These are phyloP conservation scores for Cryptococcus deneoformans DNA, from an alignment of 1,284 basidiomycete species.

Conservation along the genomic window DNA sequence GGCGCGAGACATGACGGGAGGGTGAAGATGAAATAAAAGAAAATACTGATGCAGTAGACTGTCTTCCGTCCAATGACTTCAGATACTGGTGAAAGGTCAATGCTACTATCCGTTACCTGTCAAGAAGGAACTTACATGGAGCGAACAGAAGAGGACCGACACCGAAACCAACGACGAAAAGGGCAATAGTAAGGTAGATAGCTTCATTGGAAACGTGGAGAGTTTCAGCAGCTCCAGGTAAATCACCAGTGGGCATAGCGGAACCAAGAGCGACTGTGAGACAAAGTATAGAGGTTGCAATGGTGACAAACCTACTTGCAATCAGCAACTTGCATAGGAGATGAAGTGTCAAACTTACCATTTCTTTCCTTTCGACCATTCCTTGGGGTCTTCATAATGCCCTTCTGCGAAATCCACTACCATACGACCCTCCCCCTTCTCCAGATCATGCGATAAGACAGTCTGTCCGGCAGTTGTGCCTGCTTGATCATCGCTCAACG, in stretches of 20 bases:
- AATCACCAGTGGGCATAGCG: constrained; percentile 52
- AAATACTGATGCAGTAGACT: constrained; percentile 49
- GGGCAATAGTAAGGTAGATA: constrained; percentile 47
- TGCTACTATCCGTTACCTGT: no score
- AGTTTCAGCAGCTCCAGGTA: constrained; percentile 37
- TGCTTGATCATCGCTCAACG: not conserved
- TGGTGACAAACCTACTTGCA: constrained; percentile 25
- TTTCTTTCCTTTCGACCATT: constrained; percentile 34
- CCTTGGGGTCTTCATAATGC: constrained; percentile 26
- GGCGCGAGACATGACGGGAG: constrained; percentile 50
- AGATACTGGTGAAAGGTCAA: constrained; percentile 22
- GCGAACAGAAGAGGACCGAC: constrained; percentile 49
- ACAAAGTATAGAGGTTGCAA: constrained; percentile 30
- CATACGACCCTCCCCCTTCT: constrained; percentile 17
- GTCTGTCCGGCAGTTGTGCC: not conserved
- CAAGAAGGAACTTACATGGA: constrained; percentile 25
- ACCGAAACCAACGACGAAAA: constrained; percentile 54
- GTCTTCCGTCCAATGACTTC: constrained; percentile 47
- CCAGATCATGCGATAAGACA: not conserved
- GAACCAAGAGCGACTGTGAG: constrained; percentile 49
- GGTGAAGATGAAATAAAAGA: constrained; percentile 51
- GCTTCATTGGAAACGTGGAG: constrained; percentile 49
- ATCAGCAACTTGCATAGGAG: not conserved
- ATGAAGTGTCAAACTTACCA: constrained; percentile 23
- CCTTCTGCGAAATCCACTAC: constrained; percentile 31